These are phyloP conservation scores for Saururus chinensis DNA, from an alignment of 164 flowering plant genomes.

Conservation along the genomic window DNA sequence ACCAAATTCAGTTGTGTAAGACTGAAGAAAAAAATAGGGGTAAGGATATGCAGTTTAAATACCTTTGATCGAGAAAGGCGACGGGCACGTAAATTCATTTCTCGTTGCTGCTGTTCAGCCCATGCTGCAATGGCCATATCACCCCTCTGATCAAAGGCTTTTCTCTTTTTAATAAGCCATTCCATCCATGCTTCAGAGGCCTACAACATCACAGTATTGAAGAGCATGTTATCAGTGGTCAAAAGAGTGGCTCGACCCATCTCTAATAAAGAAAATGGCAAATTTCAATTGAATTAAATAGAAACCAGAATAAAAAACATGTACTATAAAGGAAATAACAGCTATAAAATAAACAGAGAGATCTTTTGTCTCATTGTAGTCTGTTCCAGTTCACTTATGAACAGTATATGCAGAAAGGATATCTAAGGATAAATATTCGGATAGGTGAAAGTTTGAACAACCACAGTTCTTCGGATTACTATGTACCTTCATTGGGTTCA, in stretches of 20 bases:
- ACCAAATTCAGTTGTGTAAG: background rate
- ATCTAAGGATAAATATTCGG: no score
- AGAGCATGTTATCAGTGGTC: background rate
- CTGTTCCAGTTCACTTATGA: no score
- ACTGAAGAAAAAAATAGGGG: background rate
- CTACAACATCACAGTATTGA: conserved; percentile 20
- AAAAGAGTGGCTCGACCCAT: background rate
- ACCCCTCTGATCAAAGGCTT: conserved; percentile 97
- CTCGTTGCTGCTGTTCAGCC: conserved; percentile 97
- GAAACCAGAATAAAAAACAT: background rate
- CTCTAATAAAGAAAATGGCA: background rate
- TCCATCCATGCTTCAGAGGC: conserved; percentile 99
- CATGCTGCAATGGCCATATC: conserved; percentile 97
- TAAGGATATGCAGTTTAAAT: background rate
- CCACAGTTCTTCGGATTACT: background rate
- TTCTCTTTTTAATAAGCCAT: conserved; percentile 83
- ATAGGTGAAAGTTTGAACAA: background rate
- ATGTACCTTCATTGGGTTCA: conserved; percentile 87
- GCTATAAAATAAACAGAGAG: background rate
- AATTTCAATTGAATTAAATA: background rate
- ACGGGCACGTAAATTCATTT: conserved; percentile 74
- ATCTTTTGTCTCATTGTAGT: no score
- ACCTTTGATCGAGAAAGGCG: conserved; percentile 93
- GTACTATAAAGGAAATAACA: background rate
- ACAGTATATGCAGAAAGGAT: no score